Evolutionary conservation across 2,329 filamentous ascomycete genomes (phyloP), one percentile per base, ranked within the genome.

Genomic region (Pezicula rhizophila): DNA sequence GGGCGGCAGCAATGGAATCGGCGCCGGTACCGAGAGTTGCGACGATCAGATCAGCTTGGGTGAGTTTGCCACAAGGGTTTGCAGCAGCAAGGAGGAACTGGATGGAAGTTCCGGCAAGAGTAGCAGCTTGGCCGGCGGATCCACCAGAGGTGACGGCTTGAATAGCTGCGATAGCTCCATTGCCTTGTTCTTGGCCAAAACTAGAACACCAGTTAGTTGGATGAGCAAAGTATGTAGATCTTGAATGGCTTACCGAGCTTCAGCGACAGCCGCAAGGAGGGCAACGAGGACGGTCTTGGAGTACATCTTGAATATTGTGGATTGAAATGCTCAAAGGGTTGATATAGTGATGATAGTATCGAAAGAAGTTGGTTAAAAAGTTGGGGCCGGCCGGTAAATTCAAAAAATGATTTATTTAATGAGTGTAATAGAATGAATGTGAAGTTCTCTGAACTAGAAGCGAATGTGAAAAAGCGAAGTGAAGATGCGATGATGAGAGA

Each of bases 61-160:
- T 66, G 56, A 87, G 80, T 75, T 84, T 86, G 54, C 70, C 79
- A 58, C 84, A 88, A 33, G 84, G 78, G 65, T 82, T 79, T 52
- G 83, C 78, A 38, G 72, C 82, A 23, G 75, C 84, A 17, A 87
- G 73, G 8, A 88, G 75, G 49, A 80, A 77, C 33, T 76, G 71
- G 42, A 84, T 78, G 26, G 82, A 77, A 14, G 69, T 69, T 46
- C 83, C 83, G 38, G 80, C 78, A 49, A 87, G 76, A 40, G 82
- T 85, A 35, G 74, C 75, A 42, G 84, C 82, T 54, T 75, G 74
- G 39, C 83, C 84, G 2, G 81, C 70, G 37, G 68, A 65, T 46
- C 82, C 82, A 48, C 77, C 75, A 57, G 70, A 69, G 47, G 71
- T 64, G 23, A 85, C 74, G 25, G 72, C 72, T 42, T 67, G 64